phyloP scores from a whole-genome alignment of 768 basidiomycete species.

The Leccinum disarticulatum region DNA sequence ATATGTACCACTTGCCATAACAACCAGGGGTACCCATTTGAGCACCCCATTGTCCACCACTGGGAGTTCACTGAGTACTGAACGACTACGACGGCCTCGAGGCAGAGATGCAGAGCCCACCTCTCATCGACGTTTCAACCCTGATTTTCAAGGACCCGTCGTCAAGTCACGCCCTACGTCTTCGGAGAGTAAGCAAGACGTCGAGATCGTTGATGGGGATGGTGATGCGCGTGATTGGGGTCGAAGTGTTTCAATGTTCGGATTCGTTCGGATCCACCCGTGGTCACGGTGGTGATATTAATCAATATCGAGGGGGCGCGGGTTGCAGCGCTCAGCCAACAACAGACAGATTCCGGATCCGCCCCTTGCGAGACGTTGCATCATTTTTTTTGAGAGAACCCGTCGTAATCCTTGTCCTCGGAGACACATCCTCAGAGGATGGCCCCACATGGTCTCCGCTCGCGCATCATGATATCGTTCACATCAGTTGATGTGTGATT shows the following conservation, averaged over 20 bases:
- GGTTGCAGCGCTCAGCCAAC: neutral
- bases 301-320: neutral
- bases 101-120: neutral
- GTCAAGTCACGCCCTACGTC: neutral
- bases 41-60: conserved; percentile 4
- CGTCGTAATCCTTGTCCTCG: conserved; percentile 14
- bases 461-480: conserved; percentile 5
- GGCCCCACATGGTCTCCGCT: neutral
- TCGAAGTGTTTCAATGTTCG: conserved; percentile 19
- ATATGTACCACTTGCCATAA: conserved; percentile 7
- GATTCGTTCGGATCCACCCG: neutral
- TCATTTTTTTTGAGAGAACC: neutral
- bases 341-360: neutral
- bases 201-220: neutral
- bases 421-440: conserved; percentile 7
- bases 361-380: neutral
- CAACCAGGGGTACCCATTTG: conserved; percentile 11
- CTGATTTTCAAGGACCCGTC: neutral
- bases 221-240: neutral
- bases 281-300: neutral
- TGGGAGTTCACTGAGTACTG: neutral
- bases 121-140: neutral
- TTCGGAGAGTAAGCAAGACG: conserved; percentile 3
- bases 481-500: neutral
- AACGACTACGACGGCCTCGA: neutral